Evolutionary conservation across 768 basidiomycete species (phyloP), one percentile per base, ranked within the genome.

Genomic region (Omphalotus guepiniiformis): DNA sequence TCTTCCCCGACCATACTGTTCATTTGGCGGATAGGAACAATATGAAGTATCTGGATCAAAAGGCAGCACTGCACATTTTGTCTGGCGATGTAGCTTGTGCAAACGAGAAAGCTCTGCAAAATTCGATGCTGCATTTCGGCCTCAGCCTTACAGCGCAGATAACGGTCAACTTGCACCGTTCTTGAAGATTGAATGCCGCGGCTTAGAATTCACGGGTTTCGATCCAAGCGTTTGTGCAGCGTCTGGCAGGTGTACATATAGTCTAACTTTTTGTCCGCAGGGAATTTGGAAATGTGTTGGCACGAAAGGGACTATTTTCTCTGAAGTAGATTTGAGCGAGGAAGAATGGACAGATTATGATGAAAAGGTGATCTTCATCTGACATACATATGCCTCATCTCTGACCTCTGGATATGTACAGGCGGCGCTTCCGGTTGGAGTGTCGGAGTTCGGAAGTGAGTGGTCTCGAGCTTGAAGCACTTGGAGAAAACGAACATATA

Each of bases 341-440:
- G 78, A 72, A 3, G 81, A 83, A 61, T 95, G 93, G 93, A 78
- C 72, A 11, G 92, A 93, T 56, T 95, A 95, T 55, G 92, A 95
- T 55, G 92, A 95, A 63, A 91, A 93, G 77, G 92, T 85, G 51
- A 36, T 18, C 7, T 26, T 35, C 26, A 22, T 37, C 27, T 27
- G 7, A 19, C 6, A 40, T 51, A 30, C 15, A 1, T 15, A 15
- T 25, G 15, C 3, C 48, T 21, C 3, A 55, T 29, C 41, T 38
- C 44, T 47, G 26, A 28, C 51, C 42, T 52, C 49, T 42, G n/a
- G n/a, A n/a, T 43, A 30, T 38, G 6, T 22, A 25, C 50, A 85
- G 88, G 72, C 75, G 12, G 68, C 70, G 16, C 61, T 76, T 13
- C 83, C 88, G 3, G 88, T 93, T 13, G 74, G 82, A 8, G 71